Percentiles rank a stretch among this genome's conserved stretches.
Evolutionary conservation across 2,329 filamentous ascomycete genomes (phyloP).

Genomic region (Parasarocladium wereldwijsianum): DNA sequence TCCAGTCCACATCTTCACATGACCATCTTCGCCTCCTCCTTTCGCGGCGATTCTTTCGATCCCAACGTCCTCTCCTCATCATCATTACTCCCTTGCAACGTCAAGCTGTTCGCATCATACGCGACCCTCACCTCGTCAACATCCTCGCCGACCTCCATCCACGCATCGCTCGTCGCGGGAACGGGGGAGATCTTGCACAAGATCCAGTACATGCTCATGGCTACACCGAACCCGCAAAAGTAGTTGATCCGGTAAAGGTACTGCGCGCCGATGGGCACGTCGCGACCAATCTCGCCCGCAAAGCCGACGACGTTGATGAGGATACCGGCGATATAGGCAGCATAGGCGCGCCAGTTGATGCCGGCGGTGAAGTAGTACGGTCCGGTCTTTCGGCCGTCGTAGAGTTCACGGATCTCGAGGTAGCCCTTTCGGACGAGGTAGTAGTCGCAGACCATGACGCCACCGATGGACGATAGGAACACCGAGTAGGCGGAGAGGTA

Average conservation of each 20-base stretch:
- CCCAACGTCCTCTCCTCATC: conserved; percentile 20
- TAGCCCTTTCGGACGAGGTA: conserved; percentile 75
- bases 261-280: conserved; percentile 62
- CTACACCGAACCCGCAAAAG: conserved; percentile 69
- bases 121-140: conserved; percentile 37
- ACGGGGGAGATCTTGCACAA: conserved; percentile 58
- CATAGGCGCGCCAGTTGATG: conserved; percentile 72
- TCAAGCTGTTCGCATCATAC: conserved; percentile 25
- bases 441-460: conserved; percentile 83
- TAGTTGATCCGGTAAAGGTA: conserved; percentile 90
- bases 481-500: conserved; percentile 88
- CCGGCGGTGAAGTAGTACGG: conserved; percentile 65
- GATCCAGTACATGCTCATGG: conserved; percentile 49
- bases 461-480: conserved; percentile 84
- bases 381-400: conserved; percentile 49
- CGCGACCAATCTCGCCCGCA: conserved; percentile 57
- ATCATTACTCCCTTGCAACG: conserved; percentile 15
- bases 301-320: conserved; percentile 88
- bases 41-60: conserved; percentile 5
- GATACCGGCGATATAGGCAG: conserved; percentile 70
- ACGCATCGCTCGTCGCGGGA: conserved; percentile 57
- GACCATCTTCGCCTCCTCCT: conserved; percentile 3
- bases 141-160: conserved; percentile 62
- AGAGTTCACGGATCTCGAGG: conserved; percentile 63
- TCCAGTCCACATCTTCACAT: conserved; percentile 5